Percentiles rank a stretch among this genome's conserved stretches.
Conservation (phyloP, 2,329 filamentous ascomycete genomes). For the Apiospora rasikravindrae region DNA sequence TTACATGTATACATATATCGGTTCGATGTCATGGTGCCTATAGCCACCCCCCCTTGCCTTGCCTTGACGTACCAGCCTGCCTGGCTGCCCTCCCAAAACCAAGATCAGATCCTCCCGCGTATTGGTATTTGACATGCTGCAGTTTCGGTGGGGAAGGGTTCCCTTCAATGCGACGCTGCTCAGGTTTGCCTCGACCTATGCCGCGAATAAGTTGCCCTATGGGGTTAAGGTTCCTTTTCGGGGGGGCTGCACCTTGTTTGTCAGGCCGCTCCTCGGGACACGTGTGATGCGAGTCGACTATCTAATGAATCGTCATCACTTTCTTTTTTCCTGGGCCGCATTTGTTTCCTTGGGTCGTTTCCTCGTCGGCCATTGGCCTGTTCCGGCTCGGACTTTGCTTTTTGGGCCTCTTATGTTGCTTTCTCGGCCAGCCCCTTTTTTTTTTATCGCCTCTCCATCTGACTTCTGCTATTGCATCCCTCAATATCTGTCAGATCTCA, state of each 20-base stretch:
- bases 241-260: not conserved
- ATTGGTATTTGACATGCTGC: conserved; percentile 11
- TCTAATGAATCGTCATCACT: conserved; percentile 13
- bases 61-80: too few species aligned
- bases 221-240: not conserved
- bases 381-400: not conserved
- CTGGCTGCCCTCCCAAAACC: not conserved
- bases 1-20: not conserved
- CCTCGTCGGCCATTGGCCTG: not conserved
- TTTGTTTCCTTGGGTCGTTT: not conserved
- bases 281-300: conserved; percentile 3
- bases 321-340: not conserved
- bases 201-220: conserved; percentile 7
- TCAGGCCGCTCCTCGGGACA: not conserved
- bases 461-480: too few species aligned
- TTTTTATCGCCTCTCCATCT: not conserved
- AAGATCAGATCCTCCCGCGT: conserved; percentile 9
- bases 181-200: not conserved
- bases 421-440: not conserved
- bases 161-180: not conserved
- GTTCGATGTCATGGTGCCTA: not conserved
- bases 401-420: not conserved
- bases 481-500: not conserved
- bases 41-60: not conserved
- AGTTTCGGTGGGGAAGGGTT: not conserved